These are phyloP conservation scores for Lentinula novae-zelandiae DNA, from an alignment of 1,284 basidiomycete species.

Conservation along the genomic window DNA sequence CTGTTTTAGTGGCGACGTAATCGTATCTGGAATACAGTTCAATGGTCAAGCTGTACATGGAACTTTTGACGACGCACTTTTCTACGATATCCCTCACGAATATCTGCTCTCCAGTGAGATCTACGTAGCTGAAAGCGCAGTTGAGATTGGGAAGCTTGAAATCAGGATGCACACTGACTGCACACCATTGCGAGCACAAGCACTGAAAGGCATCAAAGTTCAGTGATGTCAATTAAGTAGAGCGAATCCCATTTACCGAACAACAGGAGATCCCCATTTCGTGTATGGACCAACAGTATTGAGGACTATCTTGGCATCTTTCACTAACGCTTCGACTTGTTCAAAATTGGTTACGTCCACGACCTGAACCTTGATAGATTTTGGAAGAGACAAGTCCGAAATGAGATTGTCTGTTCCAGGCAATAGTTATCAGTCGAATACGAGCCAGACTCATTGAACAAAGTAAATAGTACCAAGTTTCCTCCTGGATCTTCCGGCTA, in stretches of 20 bases:
- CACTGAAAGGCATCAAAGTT: conserved; percentile 20
- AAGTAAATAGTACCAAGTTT: conserved; percentile 38
- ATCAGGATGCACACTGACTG: conserved; percentile 23
- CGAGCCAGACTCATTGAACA: too few species aligned
- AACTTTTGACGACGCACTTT: conserved; percentile 26
- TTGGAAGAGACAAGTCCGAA: conserved; percentile 35
- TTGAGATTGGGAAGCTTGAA: neutral
- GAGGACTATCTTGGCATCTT: conserved; percentile 55
- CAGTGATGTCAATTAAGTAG: neutral
- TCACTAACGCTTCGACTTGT: conserved; percentile 52
- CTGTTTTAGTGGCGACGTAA: conserved; percentile 60
- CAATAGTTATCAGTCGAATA: too few species aligned
- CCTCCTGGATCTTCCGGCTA: conserved; percentile 56
- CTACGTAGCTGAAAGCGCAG: conserved; percentile 40
- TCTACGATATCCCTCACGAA: conserved; percentile 50
- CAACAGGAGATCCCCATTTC: conserved; percentile 61
- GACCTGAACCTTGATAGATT: conserved; percentile 39
- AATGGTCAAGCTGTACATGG: neutral
- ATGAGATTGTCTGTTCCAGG: conserved; percentile 30
- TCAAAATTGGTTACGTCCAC: conserved; percentile 48
- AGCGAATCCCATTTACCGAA: conserved; percentile 31
- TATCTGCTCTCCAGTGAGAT: conserved; percentile 51
- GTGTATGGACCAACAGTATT: conserved; percentile 68
- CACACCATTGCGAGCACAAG: conserved; percentile 31
- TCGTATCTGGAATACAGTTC: conserved; percentile 43